These are phyloP conservation scores for Naegleria fowleri DNA, from an alignment of 208 protist species.

Conservation along the genomic window DNA sequence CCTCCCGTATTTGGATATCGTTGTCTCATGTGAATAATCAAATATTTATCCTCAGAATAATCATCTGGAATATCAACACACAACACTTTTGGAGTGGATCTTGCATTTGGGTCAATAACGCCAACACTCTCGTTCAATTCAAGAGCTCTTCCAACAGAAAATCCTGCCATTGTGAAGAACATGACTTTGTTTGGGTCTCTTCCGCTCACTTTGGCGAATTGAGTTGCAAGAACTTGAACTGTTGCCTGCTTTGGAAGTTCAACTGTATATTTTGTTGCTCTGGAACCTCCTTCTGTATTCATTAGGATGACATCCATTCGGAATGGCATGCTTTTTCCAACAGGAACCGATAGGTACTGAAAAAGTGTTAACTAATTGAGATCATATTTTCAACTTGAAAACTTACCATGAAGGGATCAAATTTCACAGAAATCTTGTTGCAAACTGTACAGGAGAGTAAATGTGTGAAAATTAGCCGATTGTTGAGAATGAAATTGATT, in stretches of 20 bases:
- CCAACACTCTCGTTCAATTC: neutral
- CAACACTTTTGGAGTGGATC: neutral
- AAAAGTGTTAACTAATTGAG: neutral
- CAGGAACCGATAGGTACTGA: constrained; percentile 56
- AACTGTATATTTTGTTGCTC: constrained; percentile 9
- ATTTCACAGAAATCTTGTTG: constrained; percentile 51
- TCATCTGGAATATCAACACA: neutral
- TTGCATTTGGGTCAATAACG: neutral
- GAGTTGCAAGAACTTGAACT: neutral
- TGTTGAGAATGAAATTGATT: neutral
- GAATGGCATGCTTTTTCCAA: constrained; percentile 26
- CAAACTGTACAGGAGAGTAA: constrained; percentile 33
- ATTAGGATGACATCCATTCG: neutral
- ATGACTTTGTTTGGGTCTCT: neutral
- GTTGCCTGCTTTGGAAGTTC: neutral
- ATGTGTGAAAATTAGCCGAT: neutral
- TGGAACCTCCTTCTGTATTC: neutral
- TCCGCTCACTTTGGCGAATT: neutral
- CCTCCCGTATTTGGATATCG: neutral
- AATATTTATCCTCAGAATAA: neutral
- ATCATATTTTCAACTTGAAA: neutral
- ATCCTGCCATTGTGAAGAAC: neutral
- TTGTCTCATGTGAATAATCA: neutral
- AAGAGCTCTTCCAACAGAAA: neutral
- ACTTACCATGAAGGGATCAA: constrained; percentile 64